A percentile compares a stretch with the other conserved stretches of the same genome.
These are phyloP conservation scores for Corylus heterophylla DNA, from an alignment of 306 rosid genomes.

Conservation along the genomic window DNA sequence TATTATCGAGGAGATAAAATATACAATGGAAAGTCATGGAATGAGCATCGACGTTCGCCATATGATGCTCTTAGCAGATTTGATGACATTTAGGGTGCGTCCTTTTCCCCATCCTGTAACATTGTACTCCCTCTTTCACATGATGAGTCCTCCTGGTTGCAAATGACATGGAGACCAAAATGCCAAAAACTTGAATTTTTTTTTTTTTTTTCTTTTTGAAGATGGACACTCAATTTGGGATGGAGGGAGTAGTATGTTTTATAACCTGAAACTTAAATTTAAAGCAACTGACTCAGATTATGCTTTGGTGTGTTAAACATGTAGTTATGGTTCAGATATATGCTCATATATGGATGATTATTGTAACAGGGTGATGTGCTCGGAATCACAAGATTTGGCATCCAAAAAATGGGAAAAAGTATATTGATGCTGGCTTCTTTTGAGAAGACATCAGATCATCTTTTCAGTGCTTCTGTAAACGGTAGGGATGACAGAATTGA, in stretches of 20 bases:
- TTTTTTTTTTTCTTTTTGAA: not conserved
- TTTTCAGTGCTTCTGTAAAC: slow-evolving; percentile 66
- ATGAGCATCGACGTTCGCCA: slow-evolving; percentile 92
- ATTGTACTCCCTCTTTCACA: not conserved
- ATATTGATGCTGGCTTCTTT: slow-evolving; percentile 90
- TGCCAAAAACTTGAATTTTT: not conserved
- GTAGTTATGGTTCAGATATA: not conserved
- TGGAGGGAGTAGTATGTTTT: not conserved
- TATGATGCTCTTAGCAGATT: slow-evolving; percentile 94
- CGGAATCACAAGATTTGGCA: slow-evolving; percentile 93
- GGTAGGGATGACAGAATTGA: slow-evolving; percentile 76
- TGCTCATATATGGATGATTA: slow-evolving; percentile 14
- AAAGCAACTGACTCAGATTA: not conserved
- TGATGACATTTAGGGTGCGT: slow-evolving; percentile 86
- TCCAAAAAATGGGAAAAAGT: slow-evolving; percentile 89
- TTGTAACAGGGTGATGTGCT: slow-evolving; percentile 74
- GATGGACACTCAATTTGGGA: not conserved
- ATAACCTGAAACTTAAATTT: slow-evolving; percentile 10
- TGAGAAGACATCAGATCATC: slow-evolving; percentile 81
- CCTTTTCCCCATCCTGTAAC: not conserved
- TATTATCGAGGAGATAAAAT: slow-evolving; percentile 76
- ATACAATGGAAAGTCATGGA: slow-evolving; percentile 72
- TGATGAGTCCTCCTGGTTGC: not conserved
- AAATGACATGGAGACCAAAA: not conserved
- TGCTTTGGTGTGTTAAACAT: slow-evolving; percentile 12